phyloP scores from a whole-genome alignment of 1,284 basidiomycete species.

The Erythrobasidium hasegawianum region DNA sequence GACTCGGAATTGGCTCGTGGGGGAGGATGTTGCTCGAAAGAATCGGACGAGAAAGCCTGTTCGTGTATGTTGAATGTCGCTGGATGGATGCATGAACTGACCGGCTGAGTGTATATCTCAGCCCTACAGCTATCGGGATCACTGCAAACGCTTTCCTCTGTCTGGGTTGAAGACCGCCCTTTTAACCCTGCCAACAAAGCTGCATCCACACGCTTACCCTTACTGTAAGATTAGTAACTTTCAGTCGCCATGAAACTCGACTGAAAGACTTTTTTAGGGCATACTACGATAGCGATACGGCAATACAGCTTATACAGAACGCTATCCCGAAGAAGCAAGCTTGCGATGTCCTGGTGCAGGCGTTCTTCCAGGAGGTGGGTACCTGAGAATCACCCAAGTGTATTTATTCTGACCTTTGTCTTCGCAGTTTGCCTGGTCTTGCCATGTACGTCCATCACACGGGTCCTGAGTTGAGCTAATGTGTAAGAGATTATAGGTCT shows the following conservation, averaged over 20 bases:
- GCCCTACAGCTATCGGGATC: too few species aligned
- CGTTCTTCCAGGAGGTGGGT: constrained; percentile 7
- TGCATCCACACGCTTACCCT: background rate
- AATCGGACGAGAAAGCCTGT: background rate
- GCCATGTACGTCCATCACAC: constrained; percentile 1
- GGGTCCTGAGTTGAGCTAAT: too few species aligned
- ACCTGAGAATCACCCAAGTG: too few species aligned
- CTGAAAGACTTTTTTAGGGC: background rate
- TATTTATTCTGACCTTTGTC: too few species aligned
- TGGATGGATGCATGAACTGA: too few species aligned
- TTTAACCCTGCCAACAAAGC: background rate
- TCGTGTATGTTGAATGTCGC: background rate
- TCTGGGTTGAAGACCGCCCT: background rate
- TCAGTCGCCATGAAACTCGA: too few species aligned
- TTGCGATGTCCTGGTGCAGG: constrained; percentile 1
- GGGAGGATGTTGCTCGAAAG: background rate
- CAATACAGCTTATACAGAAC: constrained; percentile 2
- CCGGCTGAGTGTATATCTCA: too few species aligned
- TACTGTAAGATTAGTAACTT: background rate
- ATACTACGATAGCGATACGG: background rate
- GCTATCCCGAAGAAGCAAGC: constrained; percentile 3
- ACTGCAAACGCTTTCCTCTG: background rate
- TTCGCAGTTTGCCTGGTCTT: constrained; percentile 13
- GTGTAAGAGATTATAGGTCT: too few species aligned
- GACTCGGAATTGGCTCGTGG: background rate